Evolutionary conservation across 495 filamentous ascomycete species (phyloP).

Genomic region (Podospora australis): DNA sequence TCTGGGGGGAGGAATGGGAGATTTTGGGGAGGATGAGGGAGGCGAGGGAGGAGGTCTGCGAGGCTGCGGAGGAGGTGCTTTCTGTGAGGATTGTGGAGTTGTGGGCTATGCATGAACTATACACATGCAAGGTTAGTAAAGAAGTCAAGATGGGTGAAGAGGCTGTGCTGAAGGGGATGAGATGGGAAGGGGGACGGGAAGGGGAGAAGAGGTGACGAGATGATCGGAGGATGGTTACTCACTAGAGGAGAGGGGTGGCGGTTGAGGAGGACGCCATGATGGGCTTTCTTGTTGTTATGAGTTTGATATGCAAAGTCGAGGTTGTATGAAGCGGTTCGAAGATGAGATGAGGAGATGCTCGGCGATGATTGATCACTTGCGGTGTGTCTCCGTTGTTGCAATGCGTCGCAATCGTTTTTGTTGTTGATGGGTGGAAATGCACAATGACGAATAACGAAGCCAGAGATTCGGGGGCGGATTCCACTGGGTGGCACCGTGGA

Average conservation of each 20-base stretch:
- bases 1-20: conserved; percentile 68
- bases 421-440: not conserved
- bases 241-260: conserved; percentile 76
- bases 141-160: conserved; percentile 5
- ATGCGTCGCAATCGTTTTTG: not conserved
- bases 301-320: too few species aligned
- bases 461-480: not conserved
- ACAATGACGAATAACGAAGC: conserved; percentile 4
- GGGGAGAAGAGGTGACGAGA: conserved; percentile 32
- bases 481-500: not conserved
- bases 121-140: conserved; percentile 17
- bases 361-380: not conserved
- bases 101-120: conserved; percentile 84
- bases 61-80: conserved; percentile 73
- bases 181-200: not conserved
- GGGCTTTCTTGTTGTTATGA: too few species aligned
- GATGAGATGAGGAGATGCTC: not conserved
- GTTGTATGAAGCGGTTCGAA: too few species aligned
- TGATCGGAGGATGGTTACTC: too few species aligned
- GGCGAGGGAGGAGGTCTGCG: conserved; percentile 74
- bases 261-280: conserved; percentile 79
- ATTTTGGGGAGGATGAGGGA: conserved; percentile 96
- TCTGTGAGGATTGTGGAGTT: conserved; percentile 87
- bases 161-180: conserved; percentile 13
- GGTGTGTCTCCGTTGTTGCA: not conserved